Conservation (phyloP, 2,329 filamentous ascomycete genomes). For the Allantophomopsis lycopodina region DNA sequence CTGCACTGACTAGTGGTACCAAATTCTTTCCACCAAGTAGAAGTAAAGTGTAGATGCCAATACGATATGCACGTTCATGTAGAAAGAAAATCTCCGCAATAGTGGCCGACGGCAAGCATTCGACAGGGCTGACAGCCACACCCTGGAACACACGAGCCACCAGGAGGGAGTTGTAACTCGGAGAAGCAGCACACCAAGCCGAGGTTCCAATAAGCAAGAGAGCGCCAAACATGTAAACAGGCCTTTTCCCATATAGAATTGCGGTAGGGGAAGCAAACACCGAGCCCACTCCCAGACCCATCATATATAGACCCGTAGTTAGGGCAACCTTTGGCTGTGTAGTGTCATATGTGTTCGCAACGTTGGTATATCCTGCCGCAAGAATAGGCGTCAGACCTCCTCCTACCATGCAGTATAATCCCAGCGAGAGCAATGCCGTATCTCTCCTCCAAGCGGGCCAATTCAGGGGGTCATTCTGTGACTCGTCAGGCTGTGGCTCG, state of each 20-base stretch:
- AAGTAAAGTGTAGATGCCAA: slow-evolving; percentile 85
- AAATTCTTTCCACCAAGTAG: slow-evolving; percentile 86
- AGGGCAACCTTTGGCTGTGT: slow-evolving; percentile 62
- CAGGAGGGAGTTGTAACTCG: slow-evolving; percentile 66
- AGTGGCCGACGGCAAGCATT: slow-evolving; percentile 84
- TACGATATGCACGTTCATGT: slow-evolving; percentile 82
- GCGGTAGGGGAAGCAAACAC: slow-evolving; percentile 81
- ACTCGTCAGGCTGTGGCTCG: slow-evolving; percentile 85
- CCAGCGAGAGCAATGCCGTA: slow-evolving; percentile 64
- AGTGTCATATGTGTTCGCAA: slow-evolving; percentile 54
- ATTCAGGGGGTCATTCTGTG: slow-evolving; percentile 81
- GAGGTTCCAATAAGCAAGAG: slow-evolving; percentile 65
- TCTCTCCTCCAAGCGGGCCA: slow-evolving; percentile 79
- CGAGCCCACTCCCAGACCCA: slow-evolving; percentile 77
- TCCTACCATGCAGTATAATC: slow-evolving; percentile 86
- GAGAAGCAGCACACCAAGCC: slow-evolving; percentile 78
- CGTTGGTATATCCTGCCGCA: slow-evolving; percentile 77
- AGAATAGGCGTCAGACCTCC: slow-evolving; percentile 86
- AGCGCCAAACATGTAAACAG: slow-evolving; percentile 70
- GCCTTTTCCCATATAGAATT: slow-evolving; percentile 80
- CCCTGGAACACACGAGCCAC: slow-evolving; percentile 79
- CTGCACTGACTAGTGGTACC: slow-evolving; percentile 75
- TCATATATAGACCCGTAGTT: slow-evolving; percentile 88
- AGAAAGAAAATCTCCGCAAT: slow-evolving; percentile 96
- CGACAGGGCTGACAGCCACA: slow-evolving; percentile 75